phyloP scores from a whole-genome alignment of 192 early-diverging fungal species.

The Coemansia sp. region DNA sequence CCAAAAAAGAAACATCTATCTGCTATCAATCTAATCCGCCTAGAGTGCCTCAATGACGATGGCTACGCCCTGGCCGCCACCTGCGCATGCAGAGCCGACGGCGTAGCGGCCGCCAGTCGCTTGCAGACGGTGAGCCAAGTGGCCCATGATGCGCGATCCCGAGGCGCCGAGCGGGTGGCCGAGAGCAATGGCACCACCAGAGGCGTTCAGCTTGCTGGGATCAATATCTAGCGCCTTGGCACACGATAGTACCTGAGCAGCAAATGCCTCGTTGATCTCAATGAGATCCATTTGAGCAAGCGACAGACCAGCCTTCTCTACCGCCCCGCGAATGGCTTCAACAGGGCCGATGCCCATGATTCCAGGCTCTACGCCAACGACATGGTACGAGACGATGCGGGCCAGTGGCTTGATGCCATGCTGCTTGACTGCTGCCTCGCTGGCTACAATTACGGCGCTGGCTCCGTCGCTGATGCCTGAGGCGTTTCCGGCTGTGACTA shows the following conservation, averaged over 20 bases:
- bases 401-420: constrained; percentile 82
- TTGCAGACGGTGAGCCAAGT: constrained; percentile 82
- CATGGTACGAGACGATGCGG: constrained; percentile 80
- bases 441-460: constrained; percentile 80
- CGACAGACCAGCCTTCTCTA: constrained; percentile 75
- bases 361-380: constrained; percentile 85
- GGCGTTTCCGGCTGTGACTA: constrained; percentile 92
- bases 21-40: background rate
- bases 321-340: constrained; percentile 81
- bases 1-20: too few species aligned
- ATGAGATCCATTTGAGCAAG: constrained; percentile 86
- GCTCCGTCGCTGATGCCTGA: constrained; percentile 96
- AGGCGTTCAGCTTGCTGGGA: constrained; percentile 74
- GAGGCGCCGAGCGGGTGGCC: constrained; percentile 96
- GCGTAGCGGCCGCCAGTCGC: constrained; percentile 83
- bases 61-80: constrained; percentile 86
- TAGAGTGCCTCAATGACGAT: constrained; percentile 66
- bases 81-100: constrained; percentile 93
- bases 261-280: constrained; percentile 99
- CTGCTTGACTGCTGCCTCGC: constrained; percentile 80
- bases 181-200: constrained; percentile 92
- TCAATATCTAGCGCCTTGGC: constrained; percentile 87
- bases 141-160: constrained; percentile 90
- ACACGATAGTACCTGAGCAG: constrained; percentile 85
- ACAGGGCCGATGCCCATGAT: constrained; percentile 98